Base-by-base conservation (phyloP, 2,329 filamentous ascomycete genomes). In the Phialocephala sp. region DNA sequence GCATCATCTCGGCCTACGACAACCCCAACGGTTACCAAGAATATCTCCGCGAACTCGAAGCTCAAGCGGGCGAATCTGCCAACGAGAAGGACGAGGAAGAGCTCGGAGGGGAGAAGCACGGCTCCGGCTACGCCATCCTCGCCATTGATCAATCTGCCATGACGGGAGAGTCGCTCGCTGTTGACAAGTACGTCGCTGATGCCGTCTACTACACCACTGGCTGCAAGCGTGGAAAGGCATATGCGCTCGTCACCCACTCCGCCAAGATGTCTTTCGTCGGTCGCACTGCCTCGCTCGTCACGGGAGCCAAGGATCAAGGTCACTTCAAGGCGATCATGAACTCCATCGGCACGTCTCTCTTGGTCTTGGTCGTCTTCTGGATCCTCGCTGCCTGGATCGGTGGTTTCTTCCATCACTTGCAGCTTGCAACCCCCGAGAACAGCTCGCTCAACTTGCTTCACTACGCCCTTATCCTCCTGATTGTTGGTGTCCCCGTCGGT, bases 241-340 rank as follows among this genome's bases (percentile, higher is more conserved):
- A 89, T 78, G 88, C 84, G 74, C 84, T 93, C 69, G 85, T 88
- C 75, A 85, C 85, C 66, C 86, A 88, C 71, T 87, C 88, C 68
- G 90, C 90, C 63, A 87, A 85, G 76, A 84, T 86, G 80, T 92
- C 90, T 66, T 93, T 92, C 82, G 90, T 92, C 78, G 90, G 90
- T 81, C 88, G 87, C 78, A 92, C 90, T 72, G 90, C 90, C 68
- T 85, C 86, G 72, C 84, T 92, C 60, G 90, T 92, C 59, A 87
- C 91, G 80, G 90, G 89, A 71, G 90, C 90, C 71, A 84, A 91
- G 80, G 90, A 92, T 78, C 85, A 88, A 76, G 90, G 90, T 81
- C 89, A 91, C 80, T 91, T 91, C 86, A 92, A 93, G 83, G 89
- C 89, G 71, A 90, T 92, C 83, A 92, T 92, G 90, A 89, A 92